Evolutionary conservation across 495 filamentous ascomycete species (phyloP), one percentile per base, ranked within the genome.

Genomic region (Jackrogersella multiformis): DNA sequence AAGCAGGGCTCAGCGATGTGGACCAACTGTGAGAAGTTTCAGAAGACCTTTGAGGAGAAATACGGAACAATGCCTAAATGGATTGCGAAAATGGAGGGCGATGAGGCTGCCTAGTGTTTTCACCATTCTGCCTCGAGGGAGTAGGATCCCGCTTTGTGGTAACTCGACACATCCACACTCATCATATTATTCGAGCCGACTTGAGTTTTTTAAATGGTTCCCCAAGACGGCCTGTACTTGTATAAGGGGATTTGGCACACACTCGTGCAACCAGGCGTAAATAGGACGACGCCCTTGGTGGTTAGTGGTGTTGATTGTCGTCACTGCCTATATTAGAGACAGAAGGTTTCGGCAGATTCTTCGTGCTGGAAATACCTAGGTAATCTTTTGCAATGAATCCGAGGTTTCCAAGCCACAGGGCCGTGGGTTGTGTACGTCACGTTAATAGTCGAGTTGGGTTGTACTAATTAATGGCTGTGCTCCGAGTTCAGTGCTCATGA

Each of bases 11-110:
- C 78, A 13, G 76, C 78, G 7, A 83, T 84, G 80, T 82, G 76
- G 73, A 54, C 35, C 0, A 78, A 75, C 5, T 81, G 80, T 49
- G 77, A 82, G 73, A 75, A 73, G 54, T 74, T 84, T 28, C 75
- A 84, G 52, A 82, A 78, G 70, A 80, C 78, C 8, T 84, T 84
- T 41, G 79, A 83, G 69, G 81, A 84, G 49, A 83, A 83, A 64
- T 83, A 75, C 36, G 61, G 61, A 4, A 76, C 79, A 49, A 82
- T 84, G 80, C 65, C 76, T 24, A 84, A 84, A 58, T 83, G 80
- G 81, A 76, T 84, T 7, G 35, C 75, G 5, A 84, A 84, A 73
- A 74, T 82, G 75, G 74, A 78, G 6, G 79, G 78, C 3, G 73
- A 81, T 4, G 79, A 82, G 63, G 72, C 56, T 15, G 48, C 73